A percentile compares a stretch with the other conserved stretches of the same genome.
Evolutionary conservation across 257 asterid species (phyloP).

Genomic region (Solanum piurae): DNA sequence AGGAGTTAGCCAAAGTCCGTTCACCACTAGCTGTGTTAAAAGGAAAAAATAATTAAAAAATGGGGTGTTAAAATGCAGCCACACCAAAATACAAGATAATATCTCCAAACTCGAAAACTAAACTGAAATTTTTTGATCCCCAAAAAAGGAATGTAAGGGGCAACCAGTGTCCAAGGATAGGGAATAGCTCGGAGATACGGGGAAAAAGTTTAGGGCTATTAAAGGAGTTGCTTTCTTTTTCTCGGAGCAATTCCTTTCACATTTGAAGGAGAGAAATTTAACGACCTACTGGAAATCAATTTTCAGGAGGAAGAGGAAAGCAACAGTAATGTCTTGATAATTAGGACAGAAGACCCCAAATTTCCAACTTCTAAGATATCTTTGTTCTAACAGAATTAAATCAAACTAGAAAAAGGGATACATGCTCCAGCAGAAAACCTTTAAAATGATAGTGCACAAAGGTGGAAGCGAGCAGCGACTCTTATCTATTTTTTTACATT

Average conservation of each 20-base stretch:
- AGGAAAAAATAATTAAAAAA: neutral
- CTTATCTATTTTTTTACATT: neutral
- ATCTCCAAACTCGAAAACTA: neutral
- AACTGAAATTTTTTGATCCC: neutral
- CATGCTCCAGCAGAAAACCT: neutral
- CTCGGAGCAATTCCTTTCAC: neutral
- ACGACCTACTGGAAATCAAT: neutral
- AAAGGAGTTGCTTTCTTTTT: neutral
- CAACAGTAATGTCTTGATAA: neutral
- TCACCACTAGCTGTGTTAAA: neutral
- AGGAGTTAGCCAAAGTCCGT: neutral
- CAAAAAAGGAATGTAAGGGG: neutral
- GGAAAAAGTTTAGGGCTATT: neutral
- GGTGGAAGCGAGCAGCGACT: neutral
- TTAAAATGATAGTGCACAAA: neutral
- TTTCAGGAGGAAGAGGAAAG: neutral
- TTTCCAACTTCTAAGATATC: neutral
- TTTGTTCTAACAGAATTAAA: neutral
- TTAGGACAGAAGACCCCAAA: neutral
- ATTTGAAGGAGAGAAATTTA: neutral
- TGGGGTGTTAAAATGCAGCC: neutral
- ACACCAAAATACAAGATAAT: neutral
- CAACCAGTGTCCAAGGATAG: neutral
- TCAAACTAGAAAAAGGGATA: neutral
- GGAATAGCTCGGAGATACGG: neutral